These are phyloP conservation scores for Fusarium haematococcum DNA, from an alignment of 2,329 filamentous ascomycete species.

Conservation along the genomic window DNA sequence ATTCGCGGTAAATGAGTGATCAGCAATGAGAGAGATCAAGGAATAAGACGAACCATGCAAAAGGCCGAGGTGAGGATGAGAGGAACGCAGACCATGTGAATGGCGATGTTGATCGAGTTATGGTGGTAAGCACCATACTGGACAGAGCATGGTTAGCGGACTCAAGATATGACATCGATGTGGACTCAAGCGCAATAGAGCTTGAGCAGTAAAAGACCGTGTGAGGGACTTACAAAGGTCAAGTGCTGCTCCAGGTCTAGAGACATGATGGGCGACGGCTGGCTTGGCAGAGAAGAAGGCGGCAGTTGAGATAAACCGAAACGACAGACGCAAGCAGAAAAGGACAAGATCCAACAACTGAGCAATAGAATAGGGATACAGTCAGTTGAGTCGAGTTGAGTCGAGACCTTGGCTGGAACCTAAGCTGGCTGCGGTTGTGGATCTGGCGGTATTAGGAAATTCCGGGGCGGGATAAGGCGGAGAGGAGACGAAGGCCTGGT, in stretches of 20 bases:
- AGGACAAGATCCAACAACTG: conserved; percentile 18
- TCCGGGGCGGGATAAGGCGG: conserved; percentile 3
- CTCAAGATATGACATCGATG: background rate
- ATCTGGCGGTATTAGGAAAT: conserved; percentile 14
- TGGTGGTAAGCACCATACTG: conserved; percentile 90
- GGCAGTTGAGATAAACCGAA: conserved; percentile 5
- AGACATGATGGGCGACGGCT: conserved; percentile 60
- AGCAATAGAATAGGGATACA: background rate
- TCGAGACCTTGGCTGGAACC: conserved; percentile 12
- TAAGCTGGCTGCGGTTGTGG: conserved; percentile 30
- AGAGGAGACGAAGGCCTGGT: background rate
- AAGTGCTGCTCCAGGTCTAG: conserved; percentile 86
- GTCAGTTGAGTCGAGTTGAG: conserved; percentile 2
- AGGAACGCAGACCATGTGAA: conserved; percentile 85
- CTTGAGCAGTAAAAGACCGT: background rate
- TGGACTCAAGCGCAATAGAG: background rate
- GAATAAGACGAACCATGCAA: conserved; percentile 69
- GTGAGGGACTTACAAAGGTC: conserved; percentile 73
- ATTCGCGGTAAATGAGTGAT: conserved; percentile 4
- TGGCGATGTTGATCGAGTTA: conserved; percentile 79
- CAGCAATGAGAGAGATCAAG: background rate
- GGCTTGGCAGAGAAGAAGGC: conserved; percentile 24
- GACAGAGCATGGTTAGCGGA: conserved; percentile 20
- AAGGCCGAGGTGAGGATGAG: conserved; percentile 78
- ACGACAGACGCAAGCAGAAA: conserved; percentile 19